A percentile compares a stretch with the other conserved stretches of the same genome.
Conservation (phyloP, 2,329 filamentous ascomycete species). For the Penicillium sp. region DNA sequence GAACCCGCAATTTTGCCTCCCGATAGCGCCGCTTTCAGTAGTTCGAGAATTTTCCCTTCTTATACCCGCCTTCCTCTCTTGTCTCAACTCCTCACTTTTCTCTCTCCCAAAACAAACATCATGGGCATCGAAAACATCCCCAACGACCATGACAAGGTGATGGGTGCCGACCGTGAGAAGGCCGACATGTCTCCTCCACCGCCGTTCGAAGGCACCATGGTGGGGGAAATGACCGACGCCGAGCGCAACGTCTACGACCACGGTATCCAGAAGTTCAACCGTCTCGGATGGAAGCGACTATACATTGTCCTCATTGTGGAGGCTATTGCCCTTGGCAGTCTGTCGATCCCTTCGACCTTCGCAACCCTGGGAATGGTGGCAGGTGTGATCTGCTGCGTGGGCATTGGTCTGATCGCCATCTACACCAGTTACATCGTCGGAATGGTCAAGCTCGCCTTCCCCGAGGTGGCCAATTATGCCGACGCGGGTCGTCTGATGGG, state of each 20-base stretch:
- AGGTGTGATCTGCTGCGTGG: slow-evolving; percentile 46
- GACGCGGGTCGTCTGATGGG: slow-evolving; percentile 47
- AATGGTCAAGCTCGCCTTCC: slow-evolving; percentile 37
- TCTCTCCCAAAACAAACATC: background rate
- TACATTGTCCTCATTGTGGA: slow-evolving; percentile 53
- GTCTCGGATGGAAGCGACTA: slow-evolving; percentile 52
- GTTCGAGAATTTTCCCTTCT: slow-evolving; percentile 4
- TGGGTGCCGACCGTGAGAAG: slow-evolving; percentile 17
- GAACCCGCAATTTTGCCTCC: slow-evolving; percentile 13
- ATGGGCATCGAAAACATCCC: slow-evolving; percentile 24
- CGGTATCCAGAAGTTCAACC: slow-evolving; percentile 16
- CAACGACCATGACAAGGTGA: slow-evolving; percentile 17
- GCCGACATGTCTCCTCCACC: slow-evolving; percentile 15
- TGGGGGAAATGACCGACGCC: slow-evolving; percentile 15
- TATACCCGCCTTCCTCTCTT: slow-evolving; percentile 8
- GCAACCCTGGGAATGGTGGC: slow-evolving; percentile 48
- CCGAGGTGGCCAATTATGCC: slow-evolving; percentile 45
- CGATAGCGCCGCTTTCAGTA: slow-evolving; percentile 19
- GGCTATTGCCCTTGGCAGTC: slow-evolving; percentile 50
- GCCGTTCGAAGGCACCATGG: slow-evolving; percentile 11
- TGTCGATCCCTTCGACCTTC: slow-evolving; percentile 48
- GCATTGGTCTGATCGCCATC: slow-evolving; percentile 40
- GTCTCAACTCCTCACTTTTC: background rate
- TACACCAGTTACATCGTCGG: slow-evolving; percentile 46
- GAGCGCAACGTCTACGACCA: slow-evolving; percentile 13